Conservation (phyloP, 2,329 filamentous ascomycete species). For the Paraphoma sp. region DNA sequence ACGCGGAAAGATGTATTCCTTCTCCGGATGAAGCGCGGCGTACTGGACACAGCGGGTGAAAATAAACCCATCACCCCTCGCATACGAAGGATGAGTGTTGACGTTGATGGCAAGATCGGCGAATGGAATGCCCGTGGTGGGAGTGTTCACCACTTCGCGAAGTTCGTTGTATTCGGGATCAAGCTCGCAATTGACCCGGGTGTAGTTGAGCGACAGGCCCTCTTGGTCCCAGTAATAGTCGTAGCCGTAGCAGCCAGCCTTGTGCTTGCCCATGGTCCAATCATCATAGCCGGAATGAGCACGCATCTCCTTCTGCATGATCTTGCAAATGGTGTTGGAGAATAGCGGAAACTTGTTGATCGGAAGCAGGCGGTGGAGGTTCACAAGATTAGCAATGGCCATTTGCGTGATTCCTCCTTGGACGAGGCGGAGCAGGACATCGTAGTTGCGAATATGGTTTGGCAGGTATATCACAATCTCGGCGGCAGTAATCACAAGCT, state of each 20-base stretch:
- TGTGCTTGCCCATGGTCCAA: neutral
- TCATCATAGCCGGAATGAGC: neutral
- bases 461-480: neutral
- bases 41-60: slow-evolving; percentile 1
- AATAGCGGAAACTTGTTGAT: neutral
- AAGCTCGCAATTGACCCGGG: neutral
- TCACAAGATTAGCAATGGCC: neutral
- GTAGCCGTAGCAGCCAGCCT: neutral
- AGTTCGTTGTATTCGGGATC: neutral
- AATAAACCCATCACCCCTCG: neutral
- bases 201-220: neutral
- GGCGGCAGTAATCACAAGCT: neutral
- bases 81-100: neutral
- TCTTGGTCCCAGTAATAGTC: neutral
- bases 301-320: neutral
- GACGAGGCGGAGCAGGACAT: neutral
- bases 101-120: slow-evolving; percentile 1
- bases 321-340: neutral
- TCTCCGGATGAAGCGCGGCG: neutral
- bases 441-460: slow-evolving; percentile 1
- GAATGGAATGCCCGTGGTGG: neutral
- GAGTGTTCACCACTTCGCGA: neutral
- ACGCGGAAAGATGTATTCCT: neutral
- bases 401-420: neutral
- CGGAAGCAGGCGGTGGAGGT: neutral